These are phyloP conservation scores for Amoeboaphelidium occidentale DNA, from an alignment of 371 early-diverging fungal species.

Conservation along the genomic window DNA sequence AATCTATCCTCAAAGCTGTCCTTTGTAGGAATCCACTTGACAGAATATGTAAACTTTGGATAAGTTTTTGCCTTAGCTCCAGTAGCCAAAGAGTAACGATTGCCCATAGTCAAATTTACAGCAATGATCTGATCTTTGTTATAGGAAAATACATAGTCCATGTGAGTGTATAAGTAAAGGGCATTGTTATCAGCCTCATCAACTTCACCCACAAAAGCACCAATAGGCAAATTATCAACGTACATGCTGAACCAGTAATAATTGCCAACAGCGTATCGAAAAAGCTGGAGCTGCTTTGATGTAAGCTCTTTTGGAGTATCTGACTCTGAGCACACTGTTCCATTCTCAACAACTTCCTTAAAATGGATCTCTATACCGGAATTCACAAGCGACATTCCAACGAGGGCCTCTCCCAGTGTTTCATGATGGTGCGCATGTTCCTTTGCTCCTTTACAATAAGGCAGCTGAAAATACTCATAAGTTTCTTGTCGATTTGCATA, in stretches of 20 bases:
- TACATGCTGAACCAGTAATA: slow-evolving; percentile 46
- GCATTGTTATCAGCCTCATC: slow-evolving; percentile 10
- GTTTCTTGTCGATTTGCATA: slow-evolving; percentile 38
- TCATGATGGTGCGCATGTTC: slow-evolving; percentile 40
- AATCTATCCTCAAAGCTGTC: slow-evolving; percentile 34
- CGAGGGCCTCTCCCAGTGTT: slow-evolving; percentile 49
- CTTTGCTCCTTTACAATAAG: slow-evolving; percentile 36
- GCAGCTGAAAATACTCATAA: slow-evolving; percentile 45
- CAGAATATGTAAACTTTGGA: slow-evolving; percentile 46
- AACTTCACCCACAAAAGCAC: slow-evolving; percentile 18
- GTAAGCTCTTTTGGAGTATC: slow-evolving; percentile 21
- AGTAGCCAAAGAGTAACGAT: slow-evolving; percentile 13
- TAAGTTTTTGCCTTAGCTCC: slow-evolving; percentile 4
- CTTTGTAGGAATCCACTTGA: slow-evolving; percentile 28
- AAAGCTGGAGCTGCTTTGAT: slow-evolving; percentile 19
- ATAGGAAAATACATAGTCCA: slow-evolving; percentile 27
- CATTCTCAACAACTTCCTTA: slow-evolving; percentile 5
- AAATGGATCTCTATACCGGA: slow-evolving; percentile 41
- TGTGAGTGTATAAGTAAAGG: slow-evolving; percentile 30
- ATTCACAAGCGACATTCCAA: slow-evolving; percentile 45
- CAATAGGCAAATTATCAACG: slow-evolving; percentile 35
- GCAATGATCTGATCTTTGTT: slow-evolving; percentile 34
- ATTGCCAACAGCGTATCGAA: slow-evolving; percentile 32
- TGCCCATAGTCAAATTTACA: slow-evolving; percentile 15
- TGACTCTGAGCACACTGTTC: background rate